Evolutionary conservation across 2,329 filamentous ascomycete species (phyloP), one percentile per base, ranked within the genome.

Genomic region (Blastomyces percursus): DNA sequence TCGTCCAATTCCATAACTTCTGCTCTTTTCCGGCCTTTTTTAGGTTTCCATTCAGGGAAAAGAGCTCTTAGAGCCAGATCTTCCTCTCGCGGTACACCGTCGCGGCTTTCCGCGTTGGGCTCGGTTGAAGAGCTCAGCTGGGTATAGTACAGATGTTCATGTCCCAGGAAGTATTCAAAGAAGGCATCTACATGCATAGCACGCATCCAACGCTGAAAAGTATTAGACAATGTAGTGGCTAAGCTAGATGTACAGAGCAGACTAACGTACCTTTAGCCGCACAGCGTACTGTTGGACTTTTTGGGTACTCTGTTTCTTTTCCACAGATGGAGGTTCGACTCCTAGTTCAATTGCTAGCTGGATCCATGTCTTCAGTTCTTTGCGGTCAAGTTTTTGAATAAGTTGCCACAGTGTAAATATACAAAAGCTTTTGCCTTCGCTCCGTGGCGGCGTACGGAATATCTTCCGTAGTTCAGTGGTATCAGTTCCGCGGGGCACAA

Each of bases 221-320:
- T 35, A 6, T 48, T 48, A 51, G 46, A 48, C n/a, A 38, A 3
- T 40, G 48, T 14, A 50, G 40, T 19, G 50, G 16, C 24, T 42
- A 11, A 9, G 16, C 19, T 24, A 8, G 16, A n/a, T 7, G 9
- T 12, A 11, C n/a, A 52, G 9, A 42, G 16, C 11, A 24, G 6
- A 24, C 9, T n/a, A 52, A 71, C 76, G 70, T 76, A 92, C 90
- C 84, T 96, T 96, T 63, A 96, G 78, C 63, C 92, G 84, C 56
- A 96, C 92, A 52, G 90, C 91, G 78, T 96, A 96, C 73, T 96
- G 92, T 73, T 96, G 91, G 63, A 96, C 88, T 74, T 96, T 96
- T 72, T 96, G 93, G 1, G 89, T 86, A 73, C 91, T 96, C 76
- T 95, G 89, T 32, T 90, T 89, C 73, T 93, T 94, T 64, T 88